Evolutionary conservation across 2,329 filamentous ascomycete genomes (phyloP), one percentile per base, ranked within the genome.

Genomic region (Ophiostoma montium): DNA sequence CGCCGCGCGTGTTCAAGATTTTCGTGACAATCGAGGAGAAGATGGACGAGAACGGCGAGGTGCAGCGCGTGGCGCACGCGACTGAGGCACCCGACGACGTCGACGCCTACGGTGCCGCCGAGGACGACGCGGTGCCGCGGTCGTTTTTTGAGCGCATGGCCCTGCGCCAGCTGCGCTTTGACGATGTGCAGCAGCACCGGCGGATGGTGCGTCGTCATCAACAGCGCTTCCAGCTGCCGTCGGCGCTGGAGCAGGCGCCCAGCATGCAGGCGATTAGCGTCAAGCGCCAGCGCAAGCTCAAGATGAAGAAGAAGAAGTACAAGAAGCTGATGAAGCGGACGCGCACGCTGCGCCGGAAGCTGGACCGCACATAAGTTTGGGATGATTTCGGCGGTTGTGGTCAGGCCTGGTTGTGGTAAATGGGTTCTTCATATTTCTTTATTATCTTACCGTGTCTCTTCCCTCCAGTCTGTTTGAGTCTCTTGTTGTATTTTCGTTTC

Each of bases 241-340:
- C 42, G 15, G 31, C 39, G 13, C 47, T 38, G 33, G 36, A 47
- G 46, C 21, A 23, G 8, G 13, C 19, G 44, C 53, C 53, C 32
- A 66, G 69, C 57, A 89, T 95, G 82, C 69, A 82, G 53, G 78
- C 87, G 55, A 87, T 98, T 63, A 94, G 86, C 62, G 90, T 95
- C 58, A 88, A 83, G 74, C 77, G 92, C 65, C 87, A 94, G 68
- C 75, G 88, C 62, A 94, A 92, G 71, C 70, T 95, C 62, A 95
- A 88, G 79, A 98, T 98, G 89, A 98, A 98, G 85, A 98, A 96
- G 79, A 90, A 96, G 78, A 98, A 98, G 81, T 95, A 95, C 69
- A 96, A 95, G 88, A 98, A 98, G 79, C 73, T 96, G 58, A 88
- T 95, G 85, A 86, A 84, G 74, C 78, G 80, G 67, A 95, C 90